phyloP scores from a whole-genome alignment of 306 rosid genomes.

The Dryas drummondii region DNA sequence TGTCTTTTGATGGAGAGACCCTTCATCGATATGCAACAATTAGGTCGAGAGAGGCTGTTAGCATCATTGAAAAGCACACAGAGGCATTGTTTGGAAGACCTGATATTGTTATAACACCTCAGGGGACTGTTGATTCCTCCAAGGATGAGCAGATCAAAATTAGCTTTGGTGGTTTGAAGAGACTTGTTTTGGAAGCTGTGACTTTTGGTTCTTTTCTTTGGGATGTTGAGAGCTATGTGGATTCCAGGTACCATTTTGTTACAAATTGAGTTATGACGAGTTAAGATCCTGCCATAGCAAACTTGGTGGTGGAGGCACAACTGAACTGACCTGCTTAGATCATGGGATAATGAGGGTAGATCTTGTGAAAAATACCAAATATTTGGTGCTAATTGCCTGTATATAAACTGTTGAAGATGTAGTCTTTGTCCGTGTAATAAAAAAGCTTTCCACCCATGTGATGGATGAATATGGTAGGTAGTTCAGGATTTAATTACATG shows the following conservation, averaged over 20 bases:
- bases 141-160: slow-evolving; percentile 68
- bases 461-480: background rate
- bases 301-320: slow-evolving; percentile 15
- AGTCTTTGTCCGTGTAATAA: background rate
- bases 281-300: slow-evolving; percentile 16
- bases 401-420: slow-evolving; percentile 12
- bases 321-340: slow-evolving; percentile 15
- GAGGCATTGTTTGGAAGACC: slow-evolving; percentile 93
- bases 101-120: slow-evolving; percentile 58
- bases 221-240: slow-evolving; percentile 91
- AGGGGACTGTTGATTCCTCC: slow-evolving; percentile 62
- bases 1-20: slow-evolving; percentile 90
- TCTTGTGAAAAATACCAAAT: slow-evolving; percentile 14
- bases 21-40: slow-evolving; percentile 85
- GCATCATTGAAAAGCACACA: slow-evolving; percentile 89
- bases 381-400: slow-evolving; percentile 30
- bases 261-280: slow-evolving; percentile 36
- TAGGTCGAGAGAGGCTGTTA: slow-evolving; percentile 80
- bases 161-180: slow-evolving; percentile 79
- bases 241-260: slow-evolving; percentile 88
- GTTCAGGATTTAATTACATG: slow-evolving; percentile 4
- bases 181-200: slow-evolving; percentile 84
- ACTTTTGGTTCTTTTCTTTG: slow-evolving; percentile 91
- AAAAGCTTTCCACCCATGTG: background rate
- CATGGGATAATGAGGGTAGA: slow-evolving; percentile 25